phyloP scores from a whole-genome alignment of 495 filamentous ascomycete genomes.

The Penicillium longicatenatum region DNA sequence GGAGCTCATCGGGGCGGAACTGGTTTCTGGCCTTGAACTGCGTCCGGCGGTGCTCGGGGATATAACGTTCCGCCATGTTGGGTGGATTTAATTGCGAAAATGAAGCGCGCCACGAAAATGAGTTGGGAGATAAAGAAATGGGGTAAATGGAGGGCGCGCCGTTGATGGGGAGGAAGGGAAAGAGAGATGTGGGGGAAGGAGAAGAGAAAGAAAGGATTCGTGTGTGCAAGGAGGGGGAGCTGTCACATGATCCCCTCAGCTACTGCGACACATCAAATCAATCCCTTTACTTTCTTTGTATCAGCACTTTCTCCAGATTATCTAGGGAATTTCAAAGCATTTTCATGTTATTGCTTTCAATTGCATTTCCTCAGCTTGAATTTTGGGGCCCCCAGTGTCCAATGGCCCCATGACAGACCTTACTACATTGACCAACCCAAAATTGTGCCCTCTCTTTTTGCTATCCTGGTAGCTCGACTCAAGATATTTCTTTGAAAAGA shows the following conservation, averaged over 20 bases:
- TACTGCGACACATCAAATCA: slow-evolving; percentile 1
- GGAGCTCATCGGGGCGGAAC: slow-evolving; percentile 98
- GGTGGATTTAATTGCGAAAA: slow-evolving; percentile 32
- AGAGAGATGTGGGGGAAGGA: slow-evolving; percentile 31
- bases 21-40: slow-evolving; percentile 98
- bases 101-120: slow-evolving; percentile 36
- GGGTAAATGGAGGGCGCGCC: slow-evolving; percentile 15
- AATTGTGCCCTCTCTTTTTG: not conserved
- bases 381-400: not conserved
- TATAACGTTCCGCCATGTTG: slow-evolving; percentile 97
- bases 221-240: slow-evolving; percentile 34
- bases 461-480: not conserved
- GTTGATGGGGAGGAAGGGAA: slow-evolving; percentile 27
- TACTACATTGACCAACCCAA: slow-evolving; percentile 4
- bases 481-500: not conserved
- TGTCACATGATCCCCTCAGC: slow-evolving; percentile 23
- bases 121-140: slow-evolving; percentile 18
- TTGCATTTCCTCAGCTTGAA: not conserved
- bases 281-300: not conserved
- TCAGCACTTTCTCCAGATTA: not conserved
- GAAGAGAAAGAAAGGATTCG: slow-evolving; percentile 34
- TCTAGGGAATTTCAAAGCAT: not conserved
- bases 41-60: slow-evolving; percentile 97
- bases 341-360: not conserved
- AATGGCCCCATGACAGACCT: slow-evolving; percentile 6